phyloP scores from a whole-genome alignment of 192 early-diverging fungal species.

The Umbelopsis ramanniana region DNA sequence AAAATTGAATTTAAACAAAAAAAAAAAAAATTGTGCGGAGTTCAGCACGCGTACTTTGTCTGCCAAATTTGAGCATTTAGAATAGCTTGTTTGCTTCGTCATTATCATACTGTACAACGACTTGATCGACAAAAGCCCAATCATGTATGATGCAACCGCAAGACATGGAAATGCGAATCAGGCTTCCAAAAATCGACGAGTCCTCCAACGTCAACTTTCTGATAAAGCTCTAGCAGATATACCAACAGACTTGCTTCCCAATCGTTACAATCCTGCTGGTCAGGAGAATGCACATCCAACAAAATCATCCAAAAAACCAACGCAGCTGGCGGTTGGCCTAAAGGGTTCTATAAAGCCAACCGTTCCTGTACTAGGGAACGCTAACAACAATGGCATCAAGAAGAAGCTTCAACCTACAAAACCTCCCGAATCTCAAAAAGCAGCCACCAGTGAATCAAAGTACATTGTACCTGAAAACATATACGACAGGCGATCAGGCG shows the following conservation, averaged over 20 bases:
- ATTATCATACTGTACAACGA: too few relatives aligned
- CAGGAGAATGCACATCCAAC: neutral
- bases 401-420: slow-evolving; percentile 38
- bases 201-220: neutral
- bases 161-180: neutral
- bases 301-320: neutral
- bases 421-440: neutral
- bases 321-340: neutral
- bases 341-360: neutral
- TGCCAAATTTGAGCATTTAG: too few relatives aligned
- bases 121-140: neutral
- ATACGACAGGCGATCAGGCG: slow-evolving; percentile 14
- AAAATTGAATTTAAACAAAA: neutral
- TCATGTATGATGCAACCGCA: neutral
- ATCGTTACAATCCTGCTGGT: neutral
- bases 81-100: too few relatives aligned
- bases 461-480: slow-evolving; percentile 18
- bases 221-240: slow-evolving; percentile 6
- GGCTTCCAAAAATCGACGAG: neutral
- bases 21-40: neutral
- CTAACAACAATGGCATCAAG: slow-evolving; percentile 54
- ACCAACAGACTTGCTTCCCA: neutral
- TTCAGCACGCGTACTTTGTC: neutral
- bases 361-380: slow-evolving; percentile 24
- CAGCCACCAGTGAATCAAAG: slow-evolving; percentile 9